These are phyloP conservation scores for Sarocladium oryzae DNA, from an alignment of 2,329 filamentous ascomycete species.

Conservation along the genomic window DNA sequence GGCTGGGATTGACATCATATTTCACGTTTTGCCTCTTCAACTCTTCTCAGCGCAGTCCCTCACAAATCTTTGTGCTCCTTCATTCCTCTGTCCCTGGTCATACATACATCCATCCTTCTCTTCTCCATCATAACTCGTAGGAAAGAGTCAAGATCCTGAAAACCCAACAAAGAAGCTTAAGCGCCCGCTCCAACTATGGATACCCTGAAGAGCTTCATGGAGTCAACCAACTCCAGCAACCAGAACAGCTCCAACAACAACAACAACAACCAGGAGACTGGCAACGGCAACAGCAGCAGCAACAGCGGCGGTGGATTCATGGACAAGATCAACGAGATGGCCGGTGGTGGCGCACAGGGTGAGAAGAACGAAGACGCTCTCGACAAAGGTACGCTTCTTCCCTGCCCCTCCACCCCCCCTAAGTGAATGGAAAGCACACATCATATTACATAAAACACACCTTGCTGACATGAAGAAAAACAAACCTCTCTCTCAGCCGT, in stretches of 20 bases:
- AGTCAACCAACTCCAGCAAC: conserved; percentile 17
- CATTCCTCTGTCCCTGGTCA: too few relatives aligned
- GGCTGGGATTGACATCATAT: too few relatives aligned
- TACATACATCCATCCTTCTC: too few relatives aligned
- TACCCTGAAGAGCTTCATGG: conserved; percentile 40
- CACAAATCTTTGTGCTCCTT: too few relatives aligned
- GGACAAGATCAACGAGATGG: conserved; percentile 64
- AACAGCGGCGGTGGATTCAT: conserved; percentile 44
- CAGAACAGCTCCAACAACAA: conserved; percentile 33
- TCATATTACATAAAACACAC: too few relatives aligned
- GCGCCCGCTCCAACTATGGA: conserved; percentile 44
- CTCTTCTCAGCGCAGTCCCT: too few relatives aligned
- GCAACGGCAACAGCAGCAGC: conserved; percentile 13
- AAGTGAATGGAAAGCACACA: too few relatives aligned
- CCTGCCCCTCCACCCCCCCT: not conserved
- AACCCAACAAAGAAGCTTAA: too few relatives aligned
- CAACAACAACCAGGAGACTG: conserved; percentile 21
- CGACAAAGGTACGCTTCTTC: conserved; percentile 59
- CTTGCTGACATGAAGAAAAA: conserved; percentile 7
- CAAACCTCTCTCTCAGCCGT: conserved; percentile 44
- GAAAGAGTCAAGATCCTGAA: too few relatives aligned
- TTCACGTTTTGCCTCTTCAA: too few relatives aligned
- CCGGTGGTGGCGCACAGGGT: conserved; percentile 65
- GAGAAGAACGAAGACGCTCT: conserved; percentile 80
- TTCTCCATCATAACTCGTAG: too few relatives aligned